These are phyloP conservation scores for Aspergillus intermedius DNA, from an alignment of 2,329 filamentous ascomycete genomes.

Conservation along the genomic window DNA sequence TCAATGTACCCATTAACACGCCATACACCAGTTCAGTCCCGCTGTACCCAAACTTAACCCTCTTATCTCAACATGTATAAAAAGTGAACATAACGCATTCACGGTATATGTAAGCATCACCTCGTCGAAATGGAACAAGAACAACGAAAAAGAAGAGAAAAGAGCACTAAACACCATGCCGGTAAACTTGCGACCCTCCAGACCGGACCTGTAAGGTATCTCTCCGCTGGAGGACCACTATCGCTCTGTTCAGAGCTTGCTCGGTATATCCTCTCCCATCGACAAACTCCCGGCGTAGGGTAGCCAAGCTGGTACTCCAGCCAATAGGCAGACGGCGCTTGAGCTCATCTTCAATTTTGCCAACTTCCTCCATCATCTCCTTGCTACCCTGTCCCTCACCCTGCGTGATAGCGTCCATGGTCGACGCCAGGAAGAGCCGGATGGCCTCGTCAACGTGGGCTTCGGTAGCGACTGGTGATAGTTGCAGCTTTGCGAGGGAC, in stretches of 20 bases:
- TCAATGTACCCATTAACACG: constrained; percentile 5
- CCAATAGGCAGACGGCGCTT: constrained; percentile 83
- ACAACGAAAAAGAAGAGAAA: constrained; percentile 1
- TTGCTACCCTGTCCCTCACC: constrained; percentile 76
- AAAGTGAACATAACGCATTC: constrained; percentile 5
- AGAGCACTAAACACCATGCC: constrained; percentile 35
- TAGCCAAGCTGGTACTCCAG: constrained; percentile 87
- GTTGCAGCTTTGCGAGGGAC: constrained; percentile 81
- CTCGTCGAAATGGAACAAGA: constrained; percentile 4
- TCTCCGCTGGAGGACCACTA: constrained; percentile 78
- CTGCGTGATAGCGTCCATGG: constrained; percentile 95
- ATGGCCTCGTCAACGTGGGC: constrained; percentile 96
- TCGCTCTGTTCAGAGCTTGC: constrained; percentile 71
- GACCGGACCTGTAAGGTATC: constrained; percentile 59
- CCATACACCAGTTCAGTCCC: constrained; percentile 13
- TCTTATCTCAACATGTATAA: background rate
- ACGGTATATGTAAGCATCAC: constrained; percentile 5
- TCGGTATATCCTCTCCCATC: constrained; percentile 87
- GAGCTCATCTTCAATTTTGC: constrained; percentile 81
- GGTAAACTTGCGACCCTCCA: constrained; percentile 44
- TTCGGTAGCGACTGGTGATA: constrained; percentile 81
- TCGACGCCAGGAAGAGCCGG: constrained; percentile 87
- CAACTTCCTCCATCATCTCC: constrained; percentile 84
- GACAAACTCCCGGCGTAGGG: constrained; percentile 81
- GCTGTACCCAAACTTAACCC: constrained; percentile 9